Percentiles rank a stretch among this genome's conserved stretches.
phyloP scores from a whole-genome alignment of 1,284 basidiomycete genomes.

The Cryptococcus floricola region DNA sequence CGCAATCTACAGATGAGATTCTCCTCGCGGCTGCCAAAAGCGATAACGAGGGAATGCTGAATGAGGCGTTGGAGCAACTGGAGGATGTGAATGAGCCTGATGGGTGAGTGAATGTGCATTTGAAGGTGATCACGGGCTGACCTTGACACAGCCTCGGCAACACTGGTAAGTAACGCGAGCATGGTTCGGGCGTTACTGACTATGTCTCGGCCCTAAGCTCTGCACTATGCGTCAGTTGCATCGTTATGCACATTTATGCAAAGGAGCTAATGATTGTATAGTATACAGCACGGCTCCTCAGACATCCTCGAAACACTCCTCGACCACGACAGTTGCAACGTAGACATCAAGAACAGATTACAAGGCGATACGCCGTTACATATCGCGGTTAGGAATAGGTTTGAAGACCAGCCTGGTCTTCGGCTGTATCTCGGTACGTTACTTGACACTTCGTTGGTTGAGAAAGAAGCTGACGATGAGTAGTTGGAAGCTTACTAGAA shows the following conservation, averaged over 20 bases:
- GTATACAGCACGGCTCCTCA: conserved; percentile 55
- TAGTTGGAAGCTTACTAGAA: conserved; percentile 65
- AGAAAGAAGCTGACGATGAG: not conserved
- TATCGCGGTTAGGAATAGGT: conserved; percentile 62
- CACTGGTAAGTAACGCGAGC: conserved; percentile 54
- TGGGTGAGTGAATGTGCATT: conserved; percentile 55
- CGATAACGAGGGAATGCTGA: conserved; percentile 68
- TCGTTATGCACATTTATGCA: not conserved
- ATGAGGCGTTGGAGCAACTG: conserved; percentile 58
- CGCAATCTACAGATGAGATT: conserved; percentile 58
- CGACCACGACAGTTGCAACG: conserved; percentile 71
- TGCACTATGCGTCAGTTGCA: conserved; percentile 70
- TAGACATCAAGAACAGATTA: conserved; percentile 71
- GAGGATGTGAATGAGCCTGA: conserved; percentile 72
- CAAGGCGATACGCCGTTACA: conserved; percentile 78
- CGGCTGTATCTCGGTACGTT: conserved; percentile 47
- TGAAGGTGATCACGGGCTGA: not conserved
- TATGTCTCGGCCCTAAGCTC: conserved; percentile 52
- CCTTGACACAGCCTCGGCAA: conserved; percentile 60
- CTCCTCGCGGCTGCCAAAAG: conserved; percentile 68
- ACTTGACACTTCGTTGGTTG: not conserved
- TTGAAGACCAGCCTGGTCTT: conserved; percentile 60
- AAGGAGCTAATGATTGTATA: conserved; percentile 5
- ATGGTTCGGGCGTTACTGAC: not conserved
- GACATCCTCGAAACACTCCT: conserved; percentile 70